A percentile compares a stretch with the other conserved stretches of the same genome.
Evolutionary conservation across 805 yeast species (phyloP).

Genomic region (Clavispora fructus): DNA sequence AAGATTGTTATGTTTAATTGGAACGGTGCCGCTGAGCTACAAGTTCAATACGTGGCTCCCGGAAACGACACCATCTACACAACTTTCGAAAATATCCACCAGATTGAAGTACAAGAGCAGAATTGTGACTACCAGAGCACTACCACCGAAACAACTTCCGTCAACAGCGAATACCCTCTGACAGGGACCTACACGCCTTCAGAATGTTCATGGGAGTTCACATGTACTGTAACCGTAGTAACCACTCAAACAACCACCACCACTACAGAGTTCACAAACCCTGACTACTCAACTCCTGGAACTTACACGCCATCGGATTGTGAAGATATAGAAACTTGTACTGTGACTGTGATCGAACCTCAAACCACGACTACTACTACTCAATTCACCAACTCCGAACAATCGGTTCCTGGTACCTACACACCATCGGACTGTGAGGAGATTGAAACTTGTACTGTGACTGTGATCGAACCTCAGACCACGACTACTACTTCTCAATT

Average conservation of each 20-base stretch:
- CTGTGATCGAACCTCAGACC: not conserved
- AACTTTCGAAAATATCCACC: not conserved
- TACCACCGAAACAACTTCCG: not conserved
- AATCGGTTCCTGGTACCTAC: not conserved
- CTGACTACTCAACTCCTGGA: not conserved
- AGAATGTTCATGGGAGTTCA: not conserved
- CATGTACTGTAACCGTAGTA: not conserved
- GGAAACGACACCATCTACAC: not conserved
- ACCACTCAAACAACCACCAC: not conserved
- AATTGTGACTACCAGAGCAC: not conserved
- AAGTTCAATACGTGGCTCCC: not conserved
- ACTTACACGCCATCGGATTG: not conserved
- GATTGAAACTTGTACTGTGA: not conserved
- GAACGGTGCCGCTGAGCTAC: not conserved
- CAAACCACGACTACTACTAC: not conserved
- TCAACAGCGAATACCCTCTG: not conserved
- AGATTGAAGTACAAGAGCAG: not conserved
- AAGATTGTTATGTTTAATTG: not conserved
- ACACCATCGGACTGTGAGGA: not conserved
- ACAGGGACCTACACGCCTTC: not conserved
- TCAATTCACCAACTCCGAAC: not conserved
- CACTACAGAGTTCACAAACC: not conserved
- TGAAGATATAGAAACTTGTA: not conserved
- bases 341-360: not conserved
- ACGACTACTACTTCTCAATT: not conserved